Evolutionary conservation across 257 asterid genomes (phyloP), one percentile per base, ranked within the genome.

Genomic region (Penstemon eatonii): DNA sequence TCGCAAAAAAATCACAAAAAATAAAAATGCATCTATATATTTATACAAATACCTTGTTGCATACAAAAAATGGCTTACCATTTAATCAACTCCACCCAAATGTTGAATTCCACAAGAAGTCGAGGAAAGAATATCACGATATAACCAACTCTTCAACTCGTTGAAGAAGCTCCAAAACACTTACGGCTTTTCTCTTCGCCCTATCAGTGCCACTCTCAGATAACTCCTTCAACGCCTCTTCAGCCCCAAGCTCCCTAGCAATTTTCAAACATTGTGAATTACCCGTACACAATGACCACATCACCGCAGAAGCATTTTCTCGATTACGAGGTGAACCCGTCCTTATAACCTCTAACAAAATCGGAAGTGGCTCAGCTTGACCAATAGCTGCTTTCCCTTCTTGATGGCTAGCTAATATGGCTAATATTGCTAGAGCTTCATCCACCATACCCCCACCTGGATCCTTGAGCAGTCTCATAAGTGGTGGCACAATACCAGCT

Each of bases 401-500:
- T 59, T 75, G 92, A 79, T 94, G 97, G 83, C 90, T 82, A 0
- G 89, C 95, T n/a, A 94, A 90, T 43, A 94, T 87, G 11, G 97
- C 99, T 66, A 91, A 63, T 75, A 94, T 89, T 0, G 99, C 97
- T 2, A 93, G 79, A 36, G 96, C 82, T 74, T 94, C 99, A n/a
- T 91, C 99, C 75, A 87, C 78, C 99, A 94, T 94, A 63, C 99
- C 99, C 3, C 96, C 86, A 8, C 91, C 96, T 0, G 89, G 95
- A 72, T 94, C 97, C 83, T 83, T 91, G 13, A 91, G 82, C 78
- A 93, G 67, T 5, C 81, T 76, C 77, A 90, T 77, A 7, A 93
- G 83, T 0, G 94, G 97, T 2, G 89, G 88, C 8, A 93, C 97
- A 3, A 93, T 90, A 39, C 95, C 96, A 0, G 96, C 92, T 53